These are phyloP conservation scores for Alternaria sp. DNA, from an alignment of 2,329 filamentous ascomycete species.

Conservation along the genomic window DNA sequence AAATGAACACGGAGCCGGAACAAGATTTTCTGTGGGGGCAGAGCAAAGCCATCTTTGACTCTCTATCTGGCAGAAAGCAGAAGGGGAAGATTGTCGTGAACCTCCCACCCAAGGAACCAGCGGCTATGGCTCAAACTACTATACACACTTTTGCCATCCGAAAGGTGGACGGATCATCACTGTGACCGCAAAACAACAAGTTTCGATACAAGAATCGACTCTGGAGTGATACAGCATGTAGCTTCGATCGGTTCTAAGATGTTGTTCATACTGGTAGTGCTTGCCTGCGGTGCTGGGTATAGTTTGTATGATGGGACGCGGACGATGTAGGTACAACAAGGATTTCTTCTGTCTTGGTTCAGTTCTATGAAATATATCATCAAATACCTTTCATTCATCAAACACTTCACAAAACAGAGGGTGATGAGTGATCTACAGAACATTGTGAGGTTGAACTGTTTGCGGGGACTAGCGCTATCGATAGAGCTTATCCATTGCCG, in stretches of 20 bases:
- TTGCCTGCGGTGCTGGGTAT: not conserved
- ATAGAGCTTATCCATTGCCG: conserved; percentile 32
- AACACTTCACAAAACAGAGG: not conserved
- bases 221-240: not conserved
- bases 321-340: not conserved
- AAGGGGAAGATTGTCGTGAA: not conserved
- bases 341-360: not conserved
- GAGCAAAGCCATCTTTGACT: not conserved
- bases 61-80: not conserved
- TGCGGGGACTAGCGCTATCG: conserved; percentile 20
- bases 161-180: not conserved
- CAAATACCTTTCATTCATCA: not conserved
- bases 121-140: not conserved
- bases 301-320: not conserved
- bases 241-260: not conserved
- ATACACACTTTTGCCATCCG: not conserved
- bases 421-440: not conserved
- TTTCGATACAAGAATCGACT: not conserved
- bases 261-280: not conserved
- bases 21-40: not conserved
- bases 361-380: not conserved
- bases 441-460: not conserved
- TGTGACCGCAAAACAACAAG: not conserved
- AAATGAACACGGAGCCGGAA: not conserved
- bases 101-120: not conserved